These are phyloP conservation scores for Coemansia sp. DNA, from an alignment of 192 early-diverging fungal species.

Conservation along the genomic window DNA sequence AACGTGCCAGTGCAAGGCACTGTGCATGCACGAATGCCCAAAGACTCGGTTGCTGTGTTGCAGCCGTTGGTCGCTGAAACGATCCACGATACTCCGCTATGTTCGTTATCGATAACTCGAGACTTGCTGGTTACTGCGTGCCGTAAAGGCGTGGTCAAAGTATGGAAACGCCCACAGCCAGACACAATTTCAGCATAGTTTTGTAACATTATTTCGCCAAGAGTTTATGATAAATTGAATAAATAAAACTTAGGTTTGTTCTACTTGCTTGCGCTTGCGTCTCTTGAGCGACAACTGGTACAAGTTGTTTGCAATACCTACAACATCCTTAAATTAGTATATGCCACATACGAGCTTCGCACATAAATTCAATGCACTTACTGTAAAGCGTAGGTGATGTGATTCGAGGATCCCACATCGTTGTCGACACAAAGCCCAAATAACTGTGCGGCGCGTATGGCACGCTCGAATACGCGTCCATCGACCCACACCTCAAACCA, in stretches of 20 bases:
- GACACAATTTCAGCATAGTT: too few relatives aligned
- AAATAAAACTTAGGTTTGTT: too few relatives aligned
- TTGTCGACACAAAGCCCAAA: slow-evolving; percentile 32
- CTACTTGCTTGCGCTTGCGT: slow-evolving; percentile 11
- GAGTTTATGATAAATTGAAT: too few relatives aligned
- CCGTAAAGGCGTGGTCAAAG: slow-evolving; percentile 66
- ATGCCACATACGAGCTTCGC: background rate
- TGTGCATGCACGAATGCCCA: slow-evolving; percentile 25
- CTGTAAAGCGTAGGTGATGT: slow-evolving; percentile 41
- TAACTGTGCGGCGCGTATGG: slow-evolving; percentile 52
- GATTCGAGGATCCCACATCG: slow-evolving; percentile 45
- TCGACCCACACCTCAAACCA: slow-evolving; percentile 62
- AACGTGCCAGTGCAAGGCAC: background rate
- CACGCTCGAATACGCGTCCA: slow-evolving; percentile 34
- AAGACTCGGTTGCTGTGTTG: slow-evolving; percentile 62
- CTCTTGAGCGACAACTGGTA: slow-evolving; percentile 44
- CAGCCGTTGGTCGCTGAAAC: slow-evolving; percentile 66
- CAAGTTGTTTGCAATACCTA: slow-evolving; percentile 50
- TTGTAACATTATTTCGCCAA: too few relatives aligned
- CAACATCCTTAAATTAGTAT: background rate
- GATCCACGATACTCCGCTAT: slow-evolving; percentile 64
- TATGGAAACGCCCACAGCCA: slow-evolving; percentile 66
- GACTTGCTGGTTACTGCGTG: slow-evolving; percentile 75
- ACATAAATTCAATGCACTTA: slow-evolving; percentile 18
- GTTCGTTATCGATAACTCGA: slow-evolving; percentile 63